Conservation (phyloP, 2,329 filamentous ascomycete species). For the Claviceps lovelessii region DNA sequence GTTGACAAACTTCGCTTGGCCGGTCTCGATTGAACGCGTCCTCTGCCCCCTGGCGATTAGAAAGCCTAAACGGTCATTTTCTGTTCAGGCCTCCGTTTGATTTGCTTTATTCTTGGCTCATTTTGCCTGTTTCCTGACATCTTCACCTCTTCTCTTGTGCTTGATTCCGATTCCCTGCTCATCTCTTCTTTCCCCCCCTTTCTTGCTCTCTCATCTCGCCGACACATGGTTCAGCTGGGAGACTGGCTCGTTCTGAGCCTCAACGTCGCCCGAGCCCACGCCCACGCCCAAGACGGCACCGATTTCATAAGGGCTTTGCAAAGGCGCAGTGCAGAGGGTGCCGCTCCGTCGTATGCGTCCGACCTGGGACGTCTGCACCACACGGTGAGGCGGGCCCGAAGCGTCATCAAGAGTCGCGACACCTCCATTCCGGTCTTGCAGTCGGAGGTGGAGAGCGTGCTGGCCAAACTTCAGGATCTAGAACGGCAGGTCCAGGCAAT, state of each 20-base stretch:
- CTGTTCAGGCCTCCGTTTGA: too few relatives aligned
- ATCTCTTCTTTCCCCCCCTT: too few relatives aligned
- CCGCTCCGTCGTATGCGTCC: slow-evolving; percentile 6
- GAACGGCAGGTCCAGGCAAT: slow-evolving; percentile 15
- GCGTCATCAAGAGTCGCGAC: slow-evolving; percentile 14
- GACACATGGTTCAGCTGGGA: slow-evolving; percentile 9
- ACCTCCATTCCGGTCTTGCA: slow-evolving; percentile 13
- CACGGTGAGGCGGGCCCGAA: slow-evolving; percentile 8
- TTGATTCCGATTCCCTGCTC: too few relatives aligned
- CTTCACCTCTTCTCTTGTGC: neutral
- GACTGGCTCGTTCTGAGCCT: slow-evolving; percentile 6
- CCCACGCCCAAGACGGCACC: neutral
- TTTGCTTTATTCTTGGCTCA: too few relatives aligned
- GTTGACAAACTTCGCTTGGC: too few relatives aligned
- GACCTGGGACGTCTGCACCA: slow-evolving; percentile 7
- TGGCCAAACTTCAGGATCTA: slow-evolving; percentile 15
- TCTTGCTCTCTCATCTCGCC: neutral
- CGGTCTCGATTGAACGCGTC: too few relatives aligned
- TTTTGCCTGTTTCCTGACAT: too few relatives aligned
- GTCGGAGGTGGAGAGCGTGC: slow-evolving; percentile 13
- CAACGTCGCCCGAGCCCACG: slow-evolving; percentile 1
- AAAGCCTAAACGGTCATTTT: too few relatives aligned
- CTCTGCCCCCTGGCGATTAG: too few relatives aligned
- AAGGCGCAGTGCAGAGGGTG: neutral
- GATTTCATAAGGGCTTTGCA: neutral